Percentiles rank a stretch among this genome's conserved stretches.
phyloP scores from a whole-genome alignment of 331 rosid species.

The Acacia concinna region DNA sequence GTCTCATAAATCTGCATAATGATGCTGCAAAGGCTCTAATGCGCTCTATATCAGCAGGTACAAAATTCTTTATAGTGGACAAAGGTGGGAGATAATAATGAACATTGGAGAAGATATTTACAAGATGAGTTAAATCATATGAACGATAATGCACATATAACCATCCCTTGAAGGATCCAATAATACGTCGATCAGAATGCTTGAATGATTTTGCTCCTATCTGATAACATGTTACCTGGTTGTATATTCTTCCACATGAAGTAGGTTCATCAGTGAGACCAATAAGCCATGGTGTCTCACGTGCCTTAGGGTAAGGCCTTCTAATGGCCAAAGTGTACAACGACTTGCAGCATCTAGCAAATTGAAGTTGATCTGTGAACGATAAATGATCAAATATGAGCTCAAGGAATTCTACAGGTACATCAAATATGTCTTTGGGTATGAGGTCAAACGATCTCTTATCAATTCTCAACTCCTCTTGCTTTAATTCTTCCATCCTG shows the following conservation, averaged over 20 bases:
- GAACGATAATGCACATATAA: background rate
- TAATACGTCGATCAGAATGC: background rate
- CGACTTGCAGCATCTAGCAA: background rate
- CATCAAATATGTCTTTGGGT: background rate
- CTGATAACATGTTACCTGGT: background rate
- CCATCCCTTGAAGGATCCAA: background rate
- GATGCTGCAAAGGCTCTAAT: background rate
- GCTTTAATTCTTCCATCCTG: background rate
- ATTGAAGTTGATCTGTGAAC: background rate
- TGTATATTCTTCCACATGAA: background rate
- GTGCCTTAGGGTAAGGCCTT: background rate
- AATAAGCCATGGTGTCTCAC: background rate
- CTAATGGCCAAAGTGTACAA: background rate
- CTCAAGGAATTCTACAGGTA: background rate
- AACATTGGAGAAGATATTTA: background rate
- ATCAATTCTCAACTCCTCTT: background rate
- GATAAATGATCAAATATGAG: background rate
- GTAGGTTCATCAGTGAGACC: background rate
- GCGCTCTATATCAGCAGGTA: background rate
- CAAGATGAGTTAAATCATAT: background rate
- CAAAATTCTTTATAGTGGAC: background rate
- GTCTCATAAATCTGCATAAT: background rate
- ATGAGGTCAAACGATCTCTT: background rate
- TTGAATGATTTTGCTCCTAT: background rate
- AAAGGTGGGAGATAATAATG: background rate